Percentiles rank a stretch among this genome's conserved stretches.
Evolutionary conservation across 805 yeast species (phyloP).

Genomic region (Candida fluviatilis): DNA sequence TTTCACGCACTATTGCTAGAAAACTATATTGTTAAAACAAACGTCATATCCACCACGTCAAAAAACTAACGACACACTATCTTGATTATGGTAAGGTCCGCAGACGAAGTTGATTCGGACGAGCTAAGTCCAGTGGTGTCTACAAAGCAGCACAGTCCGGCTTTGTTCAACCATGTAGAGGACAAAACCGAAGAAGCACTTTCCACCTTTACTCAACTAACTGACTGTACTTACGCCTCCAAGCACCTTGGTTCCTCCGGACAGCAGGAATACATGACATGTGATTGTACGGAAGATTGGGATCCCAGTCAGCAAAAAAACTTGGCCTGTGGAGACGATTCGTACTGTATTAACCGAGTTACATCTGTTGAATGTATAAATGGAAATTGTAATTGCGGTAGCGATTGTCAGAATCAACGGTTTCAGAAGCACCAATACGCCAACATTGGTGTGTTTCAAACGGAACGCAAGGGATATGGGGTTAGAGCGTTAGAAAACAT

Average conservation of each 20-base stretch:
- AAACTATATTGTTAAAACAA: no score
- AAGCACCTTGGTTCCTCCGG: slow-evolving; percentile 66
- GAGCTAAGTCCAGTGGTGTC: neutral
- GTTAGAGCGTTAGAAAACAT: slow-evolving; percentile 65
- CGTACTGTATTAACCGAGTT: slow-evolving; percentile 87
- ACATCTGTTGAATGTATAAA: slow-evolving; percentile 90
- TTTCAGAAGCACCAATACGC: slow-evolving; percentile 79
- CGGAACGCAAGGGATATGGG: slow-evolving; percentile 88
- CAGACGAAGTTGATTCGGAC: slow-evolving; percentile 1
- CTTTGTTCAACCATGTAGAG: slow-evolving; percentile 36
- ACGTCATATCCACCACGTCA: no score
- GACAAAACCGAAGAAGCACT: slow-evolving; percentile 70
- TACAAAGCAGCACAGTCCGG: slow-evolving; percentile 6
- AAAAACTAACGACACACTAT: no score
- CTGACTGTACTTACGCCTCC: slow-evolving; percentile 57
- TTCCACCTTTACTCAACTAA: slow-evolving; percentile 50
- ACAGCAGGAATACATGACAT: slow-evolving; percentile 80
- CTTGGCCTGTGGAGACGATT: slow-evolving; percentile 75
- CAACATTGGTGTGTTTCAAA: slow-evolving; percentile 70
- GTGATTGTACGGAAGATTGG: slow-evolving; percentile 73
- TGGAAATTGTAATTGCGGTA: slow-evolving; percentile 67
- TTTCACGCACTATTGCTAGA: no score
- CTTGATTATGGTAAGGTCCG: slow-evolving; percentile 1
- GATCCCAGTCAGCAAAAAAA: slow-evolving; percentile 35
- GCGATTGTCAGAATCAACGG: slow-evolving; percentile 78